These are phyloP conservation scores for Penicillium chermesinum DNA, from an alignment of 495 filamentous ascomycete genomes.

Conservation along the genomic window DNA sequence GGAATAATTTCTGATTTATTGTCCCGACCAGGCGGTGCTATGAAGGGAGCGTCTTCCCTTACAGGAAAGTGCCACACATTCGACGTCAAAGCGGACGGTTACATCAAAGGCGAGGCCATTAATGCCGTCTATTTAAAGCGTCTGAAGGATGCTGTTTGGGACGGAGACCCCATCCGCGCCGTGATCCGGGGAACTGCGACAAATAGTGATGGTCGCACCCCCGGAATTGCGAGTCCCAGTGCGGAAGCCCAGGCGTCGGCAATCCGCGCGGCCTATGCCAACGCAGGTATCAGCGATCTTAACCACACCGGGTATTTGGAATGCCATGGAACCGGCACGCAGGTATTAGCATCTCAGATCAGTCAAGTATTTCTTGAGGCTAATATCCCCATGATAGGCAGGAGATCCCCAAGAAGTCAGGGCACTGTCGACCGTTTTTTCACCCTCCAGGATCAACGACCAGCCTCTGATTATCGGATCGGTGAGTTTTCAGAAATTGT, in stretches of 20 bases:
- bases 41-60: not conserved
- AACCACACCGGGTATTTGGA: slow-evolving; percentile 33
- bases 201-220: slow-evolving; percentile 25
- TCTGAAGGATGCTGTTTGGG: slow-evolving; percentile 5
- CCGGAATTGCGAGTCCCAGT: slow-evolving; percentile 35
- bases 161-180: slow-evolving; percentile 8
- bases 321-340: slow-evolving; percentile 25
- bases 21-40: too few relatives aligned
- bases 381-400: too few relatives aligned
- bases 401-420: slow-evolving; percentile 57
- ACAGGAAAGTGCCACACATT: slow-evolving; percentile 20
- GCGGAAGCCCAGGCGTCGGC: slow-evolving; percentile 23
- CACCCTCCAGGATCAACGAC: not conserved
- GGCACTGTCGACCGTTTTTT: not conserved
- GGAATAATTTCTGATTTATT: too few relatives aligned
- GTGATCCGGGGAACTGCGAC: slow-evolving; percentile 6
- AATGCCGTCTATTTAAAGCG: slow-evolving; percentile 26
- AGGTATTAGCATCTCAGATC: too few relatives aligned
- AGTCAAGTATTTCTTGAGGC: too few relatives aligned
- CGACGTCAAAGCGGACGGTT: slow-evolving; percentile 33
- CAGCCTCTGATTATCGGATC: slow-evolving; percentile 36
- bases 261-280: slow-evolving; percentile 28
- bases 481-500: too few relatives aligned
- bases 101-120: slow-evolving; percentile 35
- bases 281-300: slow-evolving; percentile 27